A percentile compares a stretch with the other conserved stretches of the same genome.
Conservation (phyloP, 2,329 filamentous ascomycete species). For the Allantophomopsis cytisporea region DNA sequence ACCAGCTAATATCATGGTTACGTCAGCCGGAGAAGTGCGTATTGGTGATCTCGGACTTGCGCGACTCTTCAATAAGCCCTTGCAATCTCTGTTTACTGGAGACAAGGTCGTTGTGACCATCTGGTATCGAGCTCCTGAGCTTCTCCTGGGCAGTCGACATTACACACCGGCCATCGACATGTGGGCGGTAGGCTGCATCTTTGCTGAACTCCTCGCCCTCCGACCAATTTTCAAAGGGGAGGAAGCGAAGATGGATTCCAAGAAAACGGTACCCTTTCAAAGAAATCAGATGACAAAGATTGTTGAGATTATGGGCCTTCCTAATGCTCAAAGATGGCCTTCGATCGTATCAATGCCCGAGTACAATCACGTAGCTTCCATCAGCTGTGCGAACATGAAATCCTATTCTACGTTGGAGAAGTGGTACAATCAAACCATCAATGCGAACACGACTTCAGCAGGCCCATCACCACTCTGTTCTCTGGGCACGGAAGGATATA, state of each 20-base stretch:
- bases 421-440: slow-evolving; percentile 64
- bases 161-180: slow-evolving; percentile 96
- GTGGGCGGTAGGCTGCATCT: slow-evolving; percentile 97
- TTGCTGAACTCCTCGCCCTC: slow-evolving; percentile 81
- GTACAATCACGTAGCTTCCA: slow-evolving; percentile 52
- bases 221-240: slow-evolving; percentile 97
- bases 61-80: slow-evolving; percentile 82
- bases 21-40: slow-evolving; percentile 76
- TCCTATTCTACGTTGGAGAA: slow-evolving; percentile 47
- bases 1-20: slow-evolving; percentile 98
- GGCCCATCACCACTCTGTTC: slow-evolving; percentile 30
- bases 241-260: slow-evolving; percentile 97
- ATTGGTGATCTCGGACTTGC: slow-evolving; percentile 92
- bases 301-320: slow-evolving; percentile 87
- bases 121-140: slow-evolving; percentile 93
- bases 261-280: slow-evolving; percentile 95
- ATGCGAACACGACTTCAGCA: slow-evolving; percentile 36
- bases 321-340: slow-evolving; percentile 81
- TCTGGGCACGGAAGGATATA: slow-evolving; percentile 66
- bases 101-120: slow-evolving; percentile 99
- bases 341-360: slow-evolving; percentile 77
- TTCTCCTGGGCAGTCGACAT: slow-evolving; percentile 84
- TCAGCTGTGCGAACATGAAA: slow-evolving; percentile 32
- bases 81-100: slow-evolving; percentile 81
- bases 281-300: slow-evolving; percentile 99